Conservation (phyloP, 306 rosid genomes). For the Sicyos baderoa region DNA sequence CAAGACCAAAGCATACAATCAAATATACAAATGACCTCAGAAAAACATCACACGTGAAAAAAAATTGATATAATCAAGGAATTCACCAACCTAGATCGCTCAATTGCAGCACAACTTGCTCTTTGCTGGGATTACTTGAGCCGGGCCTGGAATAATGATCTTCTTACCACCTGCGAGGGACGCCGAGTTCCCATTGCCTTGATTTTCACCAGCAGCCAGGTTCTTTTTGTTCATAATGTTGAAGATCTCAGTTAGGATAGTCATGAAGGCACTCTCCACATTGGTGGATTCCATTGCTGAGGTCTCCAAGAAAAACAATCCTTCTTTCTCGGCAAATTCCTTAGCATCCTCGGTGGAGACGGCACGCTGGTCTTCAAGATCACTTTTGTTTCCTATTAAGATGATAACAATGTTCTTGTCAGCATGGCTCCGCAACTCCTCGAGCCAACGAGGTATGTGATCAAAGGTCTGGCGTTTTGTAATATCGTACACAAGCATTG, state of each 20-base stretch:
- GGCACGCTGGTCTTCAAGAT: constrained; percentile 75
- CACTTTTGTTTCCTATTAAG: constrained; percentile 79
- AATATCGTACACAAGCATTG: constrained; percentile 89
- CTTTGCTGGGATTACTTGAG: constrained; percentile 72
- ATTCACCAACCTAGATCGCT: constrained; percentile 11
- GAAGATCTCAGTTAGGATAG: constrained; percentile 83
- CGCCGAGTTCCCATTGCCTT: constrained; percentile 61
- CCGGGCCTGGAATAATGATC: constrained; percentile 74
- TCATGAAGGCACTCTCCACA: constrained; percentile 78
- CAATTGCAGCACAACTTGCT: constrained; percentile 40
- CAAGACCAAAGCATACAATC: constrained; percentile 35
- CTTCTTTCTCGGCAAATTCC: constrained; percentile 92
- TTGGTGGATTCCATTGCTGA: constrained; percentile 80
- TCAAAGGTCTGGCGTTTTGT: constrained; percentile 83
- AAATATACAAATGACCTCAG: constrained; percentile 36
- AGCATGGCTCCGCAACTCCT: constrained; percentile 84
- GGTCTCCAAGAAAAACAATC: constrained; percentile 84
- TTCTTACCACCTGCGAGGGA: constrained; percentile 68
- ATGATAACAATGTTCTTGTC: constrained; percentile 94
- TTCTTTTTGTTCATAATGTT: constrained; percentile 68
- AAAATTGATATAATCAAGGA: constrained; percentile 35
- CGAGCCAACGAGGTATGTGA: constrained; percentile 95
- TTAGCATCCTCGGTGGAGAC: constrained; percentile 80
- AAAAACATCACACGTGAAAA: constrained; percentile 41
- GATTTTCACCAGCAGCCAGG: constrained; percentile 55